phyloP scores from a whole-genome alignment of 2,329 filamentous ascomycete genomes.

The Fusarium verticillioides region DNA sequence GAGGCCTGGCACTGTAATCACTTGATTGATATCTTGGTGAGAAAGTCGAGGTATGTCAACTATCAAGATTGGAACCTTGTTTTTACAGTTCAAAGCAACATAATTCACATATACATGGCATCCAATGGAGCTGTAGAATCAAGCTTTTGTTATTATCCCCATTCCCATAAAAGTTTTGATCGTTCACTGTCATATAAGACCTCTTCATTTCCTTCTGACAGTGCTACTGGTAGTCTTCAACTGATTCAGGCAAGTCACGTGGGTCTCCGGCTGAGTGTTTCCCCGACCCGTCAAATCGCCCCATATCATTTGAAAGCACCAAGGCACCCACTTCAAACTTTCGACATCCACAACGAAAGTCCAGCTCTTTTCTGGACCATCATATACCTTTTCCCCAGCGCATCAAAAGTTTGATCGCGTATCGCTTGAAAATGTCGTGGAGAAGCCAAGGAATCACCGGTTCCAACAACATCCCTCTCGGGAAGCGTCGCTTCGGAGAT shows the following conservation, averaged over 20 bases:
- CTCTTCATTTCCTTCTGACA: background rate
- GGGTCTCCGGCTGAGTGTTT: conserved; percentile 15
- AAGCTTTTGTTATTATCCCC: background rate
- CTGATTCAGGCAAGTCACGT: conserved; percentile 21
- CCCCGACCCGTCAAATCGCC: conserved; percentile 22
- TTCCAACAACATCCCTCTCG: conserved; percentile 97
- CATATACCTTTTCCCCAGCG: background rate
- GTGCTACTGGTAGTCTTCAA: background rate
- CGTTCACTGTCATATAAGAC: background rate
- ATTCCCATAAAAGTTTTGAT: background rate
- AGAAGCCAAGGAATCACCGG: conserved; percentile 88
- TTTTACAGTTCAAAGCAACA: background rate
- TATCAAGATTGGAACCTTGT: background rate
- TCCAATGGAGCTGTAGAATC: too few species aligned
- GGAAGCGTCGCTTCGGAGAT: conserved; percentile 82
- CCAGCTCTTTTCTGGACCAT: conserved; percentile 10
- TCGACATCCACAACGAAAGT: conserved; percentile 20
- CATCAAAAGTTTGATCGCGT: conserved; percentile 6
- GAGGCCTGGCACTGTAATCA: too few species aligned
- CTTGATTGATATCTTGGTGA: background rate
- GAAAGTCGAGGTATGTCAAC: too few species aligned
- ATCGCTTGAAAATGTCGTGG: conserved; percentile 67
- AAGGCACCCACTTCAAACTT: conserved; percentile 18
- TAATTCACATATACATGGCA: background rate
- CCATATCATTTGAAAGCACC: conserved; percentile 25